Evolutionary conservation across 1,139 yeast species (phyloP).

Genomic region (Geotrichum klebahnii): DNA sequence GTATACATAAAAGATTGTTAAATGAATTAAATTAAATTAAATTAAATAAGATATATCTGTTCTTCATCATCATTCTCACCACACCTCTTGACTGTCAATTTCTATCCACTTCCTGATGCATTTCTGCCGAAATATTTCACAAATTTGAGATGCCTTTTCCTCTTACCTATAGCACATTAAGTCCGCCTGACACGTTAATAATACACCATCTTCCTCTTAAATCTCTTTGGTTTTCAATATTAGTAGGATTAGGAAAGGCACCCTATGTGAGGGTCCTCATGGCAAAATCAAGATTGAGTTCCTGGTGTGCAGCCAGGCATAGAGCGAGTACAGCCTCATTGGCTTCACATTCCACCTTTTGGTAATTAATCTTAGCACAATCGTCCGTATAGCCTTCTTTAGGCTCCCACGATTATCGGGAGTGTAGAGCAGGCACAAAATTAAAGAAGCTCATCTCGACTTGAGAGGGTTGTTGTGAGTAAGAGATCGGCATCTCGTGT

Average conservation of each 20-base stretch:
- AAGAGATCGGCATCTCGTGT: slow-evolving; percentile 86
- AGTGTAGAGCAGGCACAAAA: slow-evolving; percentile 88
- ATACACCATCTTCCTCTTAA: slow-evolving; percentile 77
- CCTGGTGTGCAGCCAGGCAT: too few species aligned
- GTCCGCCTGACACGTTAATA: slow-evolving; percentile 73
- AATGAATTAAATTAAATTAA: too few species aligned
- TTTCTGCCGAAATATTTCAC: slow-evolving; percentile 85
- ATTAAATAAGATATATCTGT: too few species aligned
- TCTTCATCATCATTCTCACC: too few species aligned
- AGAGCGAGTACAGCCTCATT: too few species aligned
- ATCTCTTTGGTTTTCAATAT: slow-evolving; percentile 73
- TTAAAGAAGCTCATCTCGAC: slow-evolving; percentile 86
- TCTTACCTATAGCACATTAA: slow-evolving; percentile 79
- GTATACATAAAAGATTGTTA: too few species aligned
- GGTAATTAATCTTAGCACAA: too few species aligned
- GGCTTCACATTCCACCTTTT: too few species aligned
- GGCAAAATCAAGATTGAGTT: too few species aligned
- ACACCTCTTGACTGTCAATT: slow-evolving; percentile 75
- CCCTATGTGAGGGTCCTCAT: too few species aligned
- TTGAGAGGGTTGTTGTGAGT: slow-evolving; percentile 99
- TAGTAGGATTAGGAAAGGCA: too few species aligned
- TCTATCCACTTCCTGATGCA: slow-evolving; percentile 94
- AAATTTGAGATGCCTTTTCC: slow-evolving; percentile 85
- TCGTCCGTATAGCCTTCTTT: slow-evolving; percentile 71
- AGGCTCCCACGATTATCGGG: too few species aligned